Evolutionary conservation across 2,329 filamentous ascomycete genomes (phyloP).

Genomic region (Rhinocladiella mackenziei): DNA sequence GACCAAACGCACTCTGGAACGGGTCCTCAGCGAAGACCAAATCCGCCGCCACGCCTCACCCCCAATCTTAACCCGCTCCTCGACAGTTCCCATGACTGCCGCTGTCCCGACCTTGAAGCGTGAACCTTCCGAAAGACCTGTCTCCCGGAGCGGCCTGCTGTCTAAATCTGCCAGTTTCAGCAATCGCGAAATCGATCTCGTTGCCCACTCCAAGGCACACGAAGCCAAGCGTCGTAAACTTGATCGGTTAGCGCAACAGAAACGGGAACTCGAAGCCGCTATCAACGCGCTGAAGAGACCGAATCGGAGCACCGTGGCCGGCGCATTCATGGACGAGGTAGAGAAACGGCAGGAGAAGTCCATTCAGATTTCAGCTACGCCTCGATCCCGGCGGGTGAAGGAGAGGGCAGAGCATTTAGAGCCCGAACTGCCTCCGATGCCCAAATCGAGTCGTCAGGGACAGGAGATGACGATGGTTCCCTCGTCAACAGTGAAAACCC

Average conservation of each 20-base stretch:
- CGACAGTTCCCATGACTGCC: conserved; percentile 38
- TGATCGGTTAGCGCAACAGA: conserved; percentile 44
- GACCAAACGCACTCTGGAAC: conserved; percentile 41
- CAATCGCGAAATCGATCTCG: conserved; percentile 49
- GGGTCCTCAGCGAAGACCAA: conserved; percentile 46
- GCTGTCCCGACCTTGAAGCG: conserved; percentile 35
- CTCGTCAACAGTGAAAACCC: conserved; percentile 33
- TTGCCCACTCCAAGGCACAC: conserved; percentile 42
- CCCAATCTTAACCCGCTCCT: conserved; percentile 42
- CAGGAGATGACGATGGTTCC: conserved; percentile 22
- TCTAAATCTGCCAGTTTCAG: conserved; percentile 44
- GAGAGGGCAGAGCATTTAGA: conserved; percentile 24
- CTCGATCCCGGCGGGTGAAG: conserved; percentile 38
- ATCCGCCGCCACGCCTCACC: conserved; percentile 32
- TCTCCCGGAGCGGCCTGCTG: conserved; percentile 41
- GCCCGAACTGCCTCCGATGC: conserved; percentile 20
- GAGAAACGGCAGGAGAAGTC: conserved; percentile 39
- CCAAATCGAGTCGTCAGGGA: conserved; percentile 7
- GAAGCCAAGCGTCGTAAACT: conserved; percentile 46
- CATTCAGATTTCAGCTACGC: conserved; percentile 50
- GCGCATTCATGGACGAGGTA: conserved; percentile 43
- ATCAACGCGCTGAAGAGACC: conserved; percentile 47
- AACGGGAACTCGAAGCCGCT: conserved; percentile 47
- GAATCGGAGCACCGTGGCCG: conserved; percentile 45
- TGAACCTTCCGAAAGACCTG: conserved; percentile 41